phyloP scores from a whole-genome alignment of 345 rosid species.

The Cochlearia excelsa region DNA sequence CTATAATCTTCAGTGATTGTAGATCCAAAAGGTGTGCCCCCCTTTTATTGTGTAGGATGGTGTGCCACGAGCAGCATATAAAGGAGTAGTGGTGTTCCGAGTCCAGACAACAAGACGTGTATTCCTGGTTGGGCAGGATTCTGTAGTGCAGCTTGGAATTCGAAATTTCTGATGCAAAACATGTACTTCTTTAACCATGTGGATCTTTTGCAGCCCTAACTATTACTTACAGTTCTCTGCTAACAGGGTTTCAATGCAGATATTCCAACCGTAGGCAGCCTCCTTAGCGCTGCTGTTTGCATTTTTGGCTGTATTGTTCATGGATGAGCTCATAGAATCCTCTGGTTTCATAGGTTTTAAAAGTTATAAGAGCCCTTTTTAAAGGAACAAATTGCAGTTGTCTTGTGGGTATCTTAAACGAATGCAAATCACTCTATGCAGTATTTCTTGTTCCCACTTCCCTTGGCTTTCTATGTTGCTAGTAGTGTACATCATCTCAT shows the following conservation, averaged over 20 bases:
- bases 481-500: slow-evolving; percentile 8
- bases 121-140: slow-evolving; percentile 72
- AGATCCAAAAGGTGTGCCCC: slow-evolving; percentile 11
- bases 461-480: slow-evolving; percentile 1
- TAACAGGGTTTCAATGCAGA: slow-evolving; percentile 24
- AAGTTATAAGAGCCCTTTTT: slow-evolving; percentile 14
- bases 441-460: slow-evolving; percentile 18
- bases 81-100: slow-evolving; percentile 85
- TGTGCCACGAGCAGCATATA: slow-evolving; percentile 89
- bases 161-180: slow-evolving; percentile 41
- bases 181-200: slow-evolving; percentile 21
- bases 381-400: slow-evolving; percentile 10
- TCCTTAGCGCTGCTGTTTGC: slow-evolving; percentile 23
- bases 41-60: slow-evolving; percentile 60
- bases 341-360: slow-evolving; percentile 12
- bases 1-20: slow-evolving; percentile 12
- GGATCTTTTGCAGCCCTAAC: slow-evolving; percentile 14
- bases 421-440: slow-evolving; percentile 23
- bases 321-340: slow-evolving; percentile 14
- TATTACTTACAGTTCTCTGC: slow-evolving; percentile 10
- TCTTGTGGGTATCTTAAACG: slow-evolving; percentile 19
- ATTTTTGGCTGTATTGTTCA: slow-evolving; percentile 22
- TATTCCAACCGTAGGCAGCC: slow-evolving; percentile 15
- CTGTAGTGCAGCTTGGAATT: slow-evolving; percentile 59
- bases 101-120: slow-evolving; percentile 58